Evolutionary conservation across 192 early-diverging fungal genomes (phyloP).

Genomic region (Thoreauomyces humboldtii): DNA sequence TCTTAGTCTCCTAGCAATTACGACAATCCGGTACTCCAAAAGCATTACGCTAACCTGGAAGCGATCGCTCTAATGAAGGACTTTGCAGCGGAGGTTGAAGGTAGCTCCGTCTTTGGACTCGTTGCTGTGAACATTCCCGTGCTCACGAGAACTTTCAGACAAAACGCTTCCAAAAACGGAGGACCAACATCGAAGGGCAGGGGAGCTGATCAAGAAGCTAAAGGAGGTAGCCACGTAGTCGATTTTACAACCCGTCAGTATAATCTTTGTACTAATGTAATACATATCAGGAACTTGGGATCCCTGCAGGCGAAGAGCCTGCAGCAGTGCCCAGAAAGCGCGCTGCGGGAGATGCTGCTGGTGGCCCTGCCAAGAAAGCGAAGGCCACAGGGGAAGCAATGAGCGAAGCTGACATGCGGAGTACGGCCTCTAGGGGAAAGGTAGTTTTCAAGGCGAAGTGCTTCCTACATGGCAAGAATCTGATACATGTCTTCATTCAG

Average conservation of each 20-base stretch:
- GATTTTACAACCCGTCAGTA: not conserved
- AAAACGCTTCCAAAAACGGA: conserved; percentile 29
- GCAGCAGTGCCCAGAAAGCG: conserved; percentile 8
- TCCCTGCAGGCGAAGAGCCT: not conserved
- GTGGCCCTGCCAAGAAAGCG: not conserved
- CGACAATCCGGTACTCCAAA: conserved; percentile 49
- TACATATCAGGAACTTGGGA: not conserved
- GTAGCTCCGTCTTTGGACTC: conserved; percentile 4
- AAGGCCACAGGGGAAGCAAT: conserved; percentile 3
- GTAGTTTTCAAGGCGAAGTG: not conserved
- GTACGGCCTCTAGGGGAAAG: conserved; percentile 25
- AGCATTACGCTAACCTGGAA: conserved; percentile 49
- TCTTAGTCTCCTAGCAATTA: conserved; percentile 32
- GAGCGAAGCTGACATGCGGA: not conserved
- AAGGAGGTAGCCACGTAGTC: conserved; percentile 5
- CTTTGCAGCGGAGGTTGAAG: conserved; percentile 37
- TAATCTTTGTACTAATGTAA: not conserved
- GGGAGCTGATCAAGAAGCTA: conserved; percentile 13
- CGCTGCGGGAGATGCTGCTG: not conserved
- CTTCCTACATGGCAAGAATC: not conserved
- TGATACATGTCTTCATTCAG: conserved; percentile 5
- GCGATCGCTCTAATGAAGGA: conserved; percentile 42
- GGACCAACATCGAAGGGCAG: conserved; percentile 16
- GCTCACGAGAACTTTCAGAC: conserved; percentile 11
- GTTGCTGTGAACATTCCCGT: not conserved